Evolutionary conservation across 352 stramenopile genomes (phyloP).

Genomic region (Globisporangium barbulae): DNA sequence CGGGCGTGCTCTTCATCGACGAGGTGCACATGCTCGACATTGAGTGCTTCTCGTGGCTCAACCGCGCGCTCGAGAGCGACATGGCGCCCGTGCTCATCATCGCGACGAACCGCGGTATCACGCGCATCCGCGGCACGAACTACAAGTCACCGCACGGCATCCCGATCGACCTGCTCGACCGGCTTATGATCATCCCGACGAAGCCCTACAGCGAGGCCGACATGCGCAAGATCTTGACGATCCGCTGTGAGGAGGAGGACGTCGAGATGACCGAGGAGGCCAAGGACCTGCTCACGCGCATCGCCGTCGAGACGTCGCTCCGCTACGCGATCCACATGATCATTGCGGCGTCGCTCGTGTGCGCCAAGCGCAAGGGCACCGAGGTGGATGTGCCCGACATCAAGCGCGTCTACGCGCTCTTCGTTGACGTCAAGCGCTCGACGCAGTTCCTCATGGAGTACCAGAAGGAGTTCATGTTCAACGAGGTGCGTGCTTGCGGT

Average conservation of each 20-base stretch:
- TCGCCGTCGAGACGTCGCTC: slow-evolving; percentile 97
- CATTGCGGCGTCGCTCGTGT: slow-evolving; percentile 95
- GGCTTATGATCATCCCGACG: slow-evolving; percentile 99
- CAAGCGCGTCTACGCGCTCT: slow-evolving; percentile 95
- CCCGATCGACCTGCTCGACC: slow-evolving; percentile 97
- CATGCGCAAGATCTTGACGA: slow-evolving; percentile 96
- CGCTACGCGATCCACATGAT: slow-evolving; percentile 99
- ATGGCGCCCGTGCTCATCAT: slow-evolving; percentile 99
- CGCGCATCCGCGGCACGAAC: slow-evolving; percentile 97
- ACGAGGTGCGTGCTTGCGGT: slow-evolving; percentile 68
- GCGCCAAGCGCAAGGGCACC: slow-evolving; percentile 91
- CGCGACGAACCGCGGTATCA: slow-evolving; percentile 98
- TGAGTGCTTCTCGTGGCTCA: slow-evolving; percentile 99
- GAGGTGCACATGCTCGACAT: slow-evolving; percentile 99
- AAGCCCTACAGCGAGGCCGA: slow-evolving; percentile 95
- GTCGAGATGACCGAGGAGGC: slow-evolving; percentile 98
- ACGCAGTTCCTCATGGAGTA: slow-evolving; percentile 99
- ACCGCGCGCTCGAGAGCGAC: slow-evolving; percentile 96
- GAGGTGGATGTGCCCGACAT: slow-evolving; percentile 90
- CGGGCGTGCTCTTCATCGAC: slow-evolving; percentile 99
- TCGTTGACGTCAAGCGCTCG: slow-evolving; percentile 98
- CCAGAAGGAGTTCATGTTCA: slow-evolving; percentile 99
- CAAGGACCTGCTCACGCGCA: slow-evolving; percentile 97
- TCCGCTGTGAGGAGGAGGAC: slow-evolving; percentile 98
- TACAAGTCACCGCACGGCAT: slow-evolving; percentile 99